Evolutionary conservation across 2,329 filamentous ascomycete species (phyloP).

Genomic region (Paecilomyces sp.): DNA sequence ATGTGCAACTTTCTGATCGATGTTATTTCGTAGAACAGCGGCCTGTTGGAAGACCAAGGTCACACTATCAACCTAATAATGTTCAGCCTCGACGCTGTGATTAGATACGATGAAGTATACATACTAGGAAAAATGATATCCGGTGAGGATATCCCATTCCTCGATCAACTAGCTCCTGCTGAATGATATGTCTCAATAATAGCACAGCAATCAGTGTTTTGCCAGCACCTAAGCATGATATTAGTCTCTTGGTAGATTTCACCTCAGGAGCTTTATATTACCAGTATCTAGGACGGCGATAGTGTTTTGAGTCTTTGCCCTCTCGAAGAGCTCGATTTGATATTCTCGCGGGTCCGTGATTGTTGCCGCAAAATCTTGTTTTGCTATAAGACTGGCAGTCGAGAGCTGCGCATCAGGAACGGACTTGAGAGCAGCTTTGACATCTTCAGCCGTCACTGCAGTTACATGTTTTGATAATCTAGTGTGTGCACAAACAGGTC

Average conservation of each 20-base stretch:
- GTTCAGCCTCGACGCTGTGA: slow-evolving; percentile 5
- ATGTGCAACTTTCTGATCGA: slow-evolving; percentile 66
- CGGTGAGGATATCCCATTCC: slow-evolving; percentile 52
- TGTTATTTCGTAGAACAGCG: slow-evolving; percentile 70
- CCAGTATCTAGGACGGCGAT: slow-evolving; percentile 94
- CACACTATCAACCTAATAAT: slow-evolving; percentile 66
- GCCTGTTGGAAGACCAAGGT: slow-evolving; percentile 86
- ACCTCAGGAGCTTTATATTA: slow-evolving; percentile 19
- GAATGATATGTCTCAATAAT: slow-evolving; percentile 67
- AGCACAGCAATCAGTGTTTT: slow-evolving; percentile 95
- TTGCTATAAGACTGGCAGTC: slow-evolving; percentile 46
- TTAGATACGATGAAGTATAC: background rate
- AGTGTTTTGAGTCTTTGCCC: slow-evolving; percentile 74
- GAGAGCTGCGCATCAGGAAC: slow-evolving; percentile 43
- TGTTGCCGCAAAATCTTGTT: slow-evolving; percentile 48
- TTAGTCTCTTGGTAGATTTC: slow-evolving; percentile 3
- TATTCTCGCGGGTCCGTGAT: slow-evolving; percentile 81
- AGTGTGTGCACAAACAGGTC: slow-evolving; percentile 4
- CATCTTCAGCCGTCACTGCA: slow-evolving; percentile 32
- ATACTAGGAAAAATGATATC: slow-evolving; percentile 76
- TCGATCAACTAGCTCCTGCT: slow-evolving; percentile 68
- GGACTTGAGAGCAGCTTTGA: slow-evolving; percentile 26
- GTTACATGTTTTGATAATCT: slow-evolving; percentile 37
- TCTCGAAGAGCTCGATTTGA: slow-evolving; percentile 84
- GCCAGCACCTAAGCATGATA: slow-evolving; percentile 58